phyloP scores from a whole-genome alignment of 768 basidiomycete genomes.

The Naganishia antarctica region DNA sequence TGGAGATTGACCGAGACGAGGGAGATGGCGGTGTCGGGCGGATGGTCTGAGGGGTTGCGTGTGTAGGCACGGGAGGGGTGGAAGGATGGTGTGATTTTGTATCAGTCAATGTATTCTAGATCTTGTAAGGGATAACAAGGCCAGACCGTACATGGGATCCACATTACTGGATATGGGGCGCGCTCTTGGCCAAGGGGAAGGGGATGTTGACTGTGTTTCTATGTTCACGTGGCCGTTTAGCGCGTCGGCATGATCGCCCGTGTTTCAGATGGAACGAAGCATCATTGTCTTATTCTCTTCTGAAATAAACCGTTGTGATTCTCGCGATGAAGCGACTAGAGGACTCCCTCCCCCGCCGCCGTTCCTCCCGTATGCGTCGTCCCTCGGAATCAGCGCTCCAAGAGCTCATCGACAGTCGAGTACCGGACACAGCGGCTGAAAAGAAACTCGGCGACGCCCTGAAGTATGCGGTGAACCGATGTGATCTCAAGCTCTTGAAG shows the following conservation, averaged over 20 bases:
- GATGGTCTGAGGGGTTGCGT: neutral
- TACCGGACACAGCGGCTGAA: neutral
- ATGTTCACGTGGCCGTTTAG: no score
- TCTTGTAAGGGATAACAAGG: no score
- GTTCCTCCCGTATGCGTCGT: conserved; percentile 8
- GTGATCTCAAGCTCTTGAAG: conserved; percentile 35
- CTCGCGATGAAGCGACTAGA: no score
- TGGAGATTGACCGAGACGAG: conserved; percentile 18
- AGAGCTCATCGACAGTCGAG: neutral
- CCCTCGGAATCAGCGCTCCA: conserved; percentile 6
- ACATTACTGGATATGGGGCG: no score
- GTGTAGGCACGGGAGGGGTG: neutral
- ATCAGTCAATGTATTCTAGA: neutral
- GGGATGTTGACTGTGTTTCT: no score
- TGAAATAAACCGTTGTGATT: no score
- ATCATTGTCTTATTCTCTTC: no score
- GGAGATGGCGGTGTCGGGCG: neutral
- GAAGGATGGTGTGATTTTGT: neutral
- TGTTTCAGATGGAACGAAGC: no score
- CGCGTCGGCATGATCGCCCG: no score
- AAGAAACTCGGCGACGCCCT: conserved; percentile 32
- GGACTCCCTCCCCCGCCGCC: no score
- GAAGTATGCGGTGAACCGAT: conserved; percentile 34
- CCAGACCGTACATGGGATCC: no score
- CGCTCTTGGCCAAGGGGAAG: no score